Conservation (phyloP, 306 rosid genomes). For the Sophora flavescens region DNA sequence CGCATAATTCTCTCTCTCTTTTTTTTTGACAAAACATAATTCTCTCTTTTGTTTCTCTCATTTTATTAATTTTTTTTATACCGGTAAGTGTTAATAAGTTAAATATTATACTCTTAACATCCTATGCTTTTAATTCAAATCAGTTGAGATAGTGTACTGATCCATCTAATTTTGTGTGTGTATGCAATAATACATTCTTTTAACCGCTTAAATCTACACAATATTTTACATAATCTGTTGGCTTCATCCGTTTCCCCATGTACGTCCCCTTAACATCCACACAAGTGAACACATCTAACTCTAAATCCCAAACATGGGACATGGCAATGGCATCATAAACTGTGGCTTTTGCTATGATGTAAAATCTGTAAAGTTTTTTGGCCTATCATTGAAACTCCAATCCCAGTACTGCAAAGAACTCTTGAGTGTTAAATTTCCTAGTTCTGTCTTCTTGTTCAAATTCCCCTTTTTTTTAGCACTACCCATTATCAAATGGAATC, state of each 20-base stretch:
- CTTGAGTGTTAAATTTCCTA: slow-evolving; percentile 40
- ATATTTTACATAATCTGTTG: not conserved
- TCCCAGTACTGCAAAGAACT: not conserved
- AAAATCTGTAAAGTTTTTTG: not conserved
- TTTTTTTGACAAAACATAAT: too few species aligned
- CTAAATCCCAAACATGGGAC: slow-evolving; percentile 27
- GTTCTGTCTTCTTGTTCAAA: slow-evolving; percentile 35
- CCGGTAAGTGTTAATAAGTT: too few species aligned
- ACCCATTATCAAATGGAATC: slow-evolving; percentile 14
- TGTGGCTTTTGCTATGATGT: not conserved
- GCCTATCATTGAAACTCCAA: not conserved
- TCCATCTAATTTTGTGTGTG: too few species aligned
- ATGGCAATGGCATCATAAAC: not conserved
- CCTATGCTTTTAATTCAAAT: too few species aligned
- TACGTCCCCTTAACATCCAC: slow-evolving; percentile 38
- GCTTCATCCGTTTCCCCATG: slow-evolving; percentile 34
- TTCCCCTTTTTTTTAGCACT: slow-evolving; percentile 17
- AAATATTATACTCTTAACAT: too few species aligned
- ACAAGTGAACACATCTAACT: slow-evolving; percentile 30
- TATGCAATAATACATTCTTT: not conserved
- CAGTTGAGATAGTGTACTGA: too few species aligned
- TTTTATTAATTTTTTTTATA: too few species aligned
- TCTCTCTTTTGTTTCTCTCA: too few species aligned
- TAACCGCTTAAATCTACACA: not conserved
- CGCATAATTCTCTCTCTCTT: too few species aligned